Evolutionary conservation across 805 yeast species (phyloP).

Genomic region (Hanseniaspora taiwanica): DNA sequence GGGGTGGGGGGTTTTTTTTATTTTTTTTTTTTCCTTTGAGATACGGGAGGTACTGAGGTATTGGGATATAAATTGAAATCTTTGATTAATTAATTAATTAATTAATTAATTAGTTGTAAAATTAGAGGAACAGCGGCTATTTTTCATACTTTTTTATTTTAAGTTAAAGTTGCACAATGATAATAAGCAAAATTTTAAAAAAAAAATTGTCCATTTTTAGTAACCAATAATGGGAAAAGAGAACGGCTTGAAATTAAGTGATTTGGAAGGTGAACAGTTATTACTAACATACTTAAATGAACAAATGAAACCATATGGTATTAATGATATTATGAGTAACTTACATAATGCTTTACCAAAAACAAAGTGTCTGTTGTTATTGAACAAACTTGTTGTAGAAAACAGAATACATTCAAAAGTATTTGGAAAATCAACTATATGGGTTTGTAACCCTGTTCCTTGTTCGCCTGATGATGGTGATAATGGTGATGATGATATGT

Average conservation of each 20-base stretch:
- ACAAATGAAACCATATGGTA: slow-evolving; percentile 36
- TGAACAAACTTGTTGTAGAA: slow-evolving; percentile 25
- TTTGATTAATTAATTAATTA: too few relatives aligned
- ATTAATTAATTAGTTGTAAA: too few relatives aligned
- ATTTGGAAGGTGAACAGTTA: slow-evolving; percentile 15
- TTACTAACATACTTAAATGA: slow-evolving; percentile 27
- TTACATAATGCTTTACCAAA: slow-evolving; percentile 30
- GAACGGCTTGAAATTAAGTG: slow-evolving; percentile 6
- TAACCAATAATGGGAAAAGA: neutral
- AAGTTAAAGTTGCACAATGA: too few relatives aligned
- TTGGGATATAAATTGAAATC: too few relatives aligned
- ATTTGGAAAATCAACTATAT: slow-evolving; percentile 33
- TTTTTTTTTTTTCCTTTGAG: too few relatives aligned
- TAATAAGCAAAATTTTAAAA: neutral
- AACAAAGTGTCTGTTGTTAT: slow-evolving; percentile 21
- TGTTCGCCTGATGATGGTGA: slow-evolving; percentile 6
- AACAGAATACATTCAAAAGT: slow-evolving; percentile 26
- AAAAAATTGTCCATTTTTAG: neutral
- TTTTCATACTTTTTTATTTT: too few relatives aligned
- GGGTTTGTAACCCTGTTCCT: slow-evolving; percentile 25
- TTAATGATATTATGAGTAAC: slow-evolving; percentile 33
- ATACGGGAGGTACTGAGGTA: too few relatives aligned
- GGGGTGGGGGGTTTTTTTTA: neutral
- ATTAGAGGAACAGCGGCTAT: too few relatives aligned
- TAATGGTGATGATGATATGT: neutral